Evolutionary conservation across 345 rosid species (phyloP).

Genomic region (Eutrema heterophyllum): DNA sequence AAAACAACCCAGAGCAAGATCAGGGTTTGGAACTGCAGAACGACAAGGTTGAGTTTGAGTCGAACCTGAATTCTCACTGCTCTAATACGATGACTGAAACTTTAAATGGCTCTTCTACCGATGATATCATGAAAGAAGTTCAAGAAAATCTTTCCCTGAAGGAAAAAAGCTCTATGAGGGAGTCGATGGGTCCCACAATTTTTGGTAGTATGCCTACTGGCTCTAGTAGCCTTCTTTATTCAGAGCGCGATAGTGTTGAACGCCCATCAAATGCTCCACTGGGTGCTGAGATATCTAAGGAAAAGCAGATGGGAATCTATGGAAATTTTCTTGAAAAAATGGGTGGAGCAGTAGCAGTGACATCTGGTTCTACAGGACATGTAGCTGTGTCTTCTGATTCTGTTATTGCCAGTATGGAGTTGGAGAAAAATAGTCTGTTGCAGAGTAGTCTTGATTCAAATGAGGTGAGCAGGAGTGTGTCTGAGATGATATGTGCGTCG

Average conservation of each 20-base stretch:
- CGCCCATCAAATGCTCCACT: constrained; percentile 35
- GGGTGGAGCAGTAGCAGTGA: constrained; percentile 32
- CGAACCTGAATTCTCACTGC: constrained; percentile 20
- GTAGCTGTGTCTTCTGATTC: constrained; percentile 37
- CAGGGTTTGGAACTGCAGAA: constrained; percentile 39
- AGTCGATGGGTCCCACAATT: constrained; percentile 1
- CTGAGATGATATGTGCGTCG: constrained; percentile 32
- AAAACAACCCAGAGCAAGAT: constrained; percentile 30
- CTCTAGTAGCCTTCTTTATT: constrained; percentile 28
- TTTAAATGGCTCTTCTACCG: constrained; percentile 20
- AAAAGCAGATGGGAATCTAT: constrained; percentile 25
- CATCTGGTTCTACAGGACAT: constrained; percentile 43
- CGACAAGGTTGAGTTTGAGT: constrained; percentile 22
- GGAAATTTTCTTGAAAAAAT: constrained; percentile 22
- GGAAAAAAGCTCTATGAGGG: constrained; percentile 30
- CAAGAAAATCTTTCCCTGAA: constrained; percentile 38
- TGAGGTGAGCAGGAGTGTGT: constrained; percentile 29
- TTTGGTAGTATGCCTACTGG: constrained; percentile 34
- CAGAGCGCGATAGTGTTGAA: constrained; percentile 36
- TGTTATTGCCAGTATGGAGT: constrained; percentile 33
- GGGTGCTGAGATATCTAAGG: constrained; percentile 28
- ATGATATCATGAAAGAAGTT: constrained; percentile 35
- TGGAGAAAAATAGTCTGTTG: constrained; percentile 16
- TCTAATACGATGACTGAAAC: constrained; percentile 35
- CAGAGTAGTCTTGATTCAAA: constrained; percentile 40